Base-by-base conservation (phyloP, 495 filamentous ascomycete species). In the Annulohypoxylon moriforme region DNA sequence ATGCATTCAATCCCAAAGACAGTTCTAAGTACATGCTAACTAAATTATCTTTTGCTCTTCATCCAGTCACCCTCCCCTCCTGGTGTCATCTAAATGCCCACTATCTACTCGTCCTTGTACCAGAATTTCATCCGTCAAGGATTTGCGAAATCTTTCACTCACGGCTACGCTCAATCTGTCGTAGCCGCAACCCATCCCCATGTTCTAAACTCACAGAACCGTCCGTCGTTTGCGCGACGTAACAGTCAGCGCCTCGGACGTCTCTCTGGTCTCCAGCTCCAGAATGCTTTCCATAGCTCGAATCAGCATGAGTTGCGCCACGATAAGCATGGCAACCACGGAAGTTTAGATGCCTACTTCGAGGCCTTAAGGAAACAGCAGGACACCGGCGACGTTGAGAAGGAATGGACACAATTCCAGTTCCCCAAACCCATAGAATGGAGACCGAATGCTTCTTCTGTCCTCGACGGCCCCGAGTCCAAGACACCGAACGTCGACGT, bases 161-260 rank as follows among this genome's bases (percentile, higher is more conserved):
- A 97, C 88, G 95, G 94, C 82, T 98, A 97, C 86, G 93, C 94
- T 80, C 95, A 98, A 80, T 96, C 95, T 71, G 90, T 99, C 83
- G 95, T 98, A 81, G 96, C 96, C 70, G 94, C 93, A 62, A 93
- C 94, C 53, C 94, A 98, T 76, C 83, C 84, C 50, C 90, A 92
- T 80, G 92, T 94, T 85, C 89, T 94, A 78, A 94, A 93, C 50
- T 84, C 90, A 6, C 91, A 85, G 66, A 85, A 86, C 73, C 82
- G 87, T 69, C 84, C 84, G 71, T 83, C 85, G 72, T 89, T 88
- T 71, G 79, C 78, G 63, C 80, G 81, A 55, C 83, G 83, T 75
- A 77, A 80, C 63, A 78, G 77, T 71, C 78, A 81, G 47, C 79
- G 82, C 76, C 73, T 88, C 85, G 85, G 89, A 69, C 89, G 92